phyloP scores from a whole-genome alignment of 805 yeast genomes.

The Candida insectorum region DNA sequence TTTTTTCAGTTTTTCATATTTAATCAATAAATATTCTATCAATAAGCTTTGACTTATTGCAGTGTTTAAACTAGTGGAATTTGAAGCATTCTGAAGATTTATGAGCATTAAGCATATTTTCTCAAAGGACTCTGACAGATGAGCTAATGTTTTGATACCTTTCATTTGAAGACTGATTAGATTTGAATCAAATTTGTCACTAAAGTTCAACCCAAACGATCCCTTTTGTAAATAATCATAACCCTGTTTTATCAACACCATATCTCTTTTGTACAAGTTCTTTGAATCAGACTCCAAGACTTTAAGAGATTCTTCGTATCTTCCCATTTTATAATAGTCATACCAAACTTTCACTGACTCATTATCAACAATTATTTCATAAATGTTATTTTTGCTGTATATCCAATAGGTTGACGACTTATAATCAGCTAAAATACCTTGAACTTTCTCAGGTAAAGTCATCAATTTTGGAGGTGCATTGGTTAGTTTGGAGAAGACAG shows the following conservation, averaged over 20 bases:
- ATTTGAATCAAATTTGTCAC: slow-evolving; percentile 8
- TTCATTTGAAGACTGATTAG: slow-evolving; percentile 34
- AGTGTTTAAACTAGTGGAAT: neutral
- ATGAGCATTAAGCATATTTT: slow-evolving; percentile 56
- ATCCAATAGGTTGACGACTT: slow-evolving; percentile 67
- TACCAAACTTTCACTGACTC: slow-evolving; percentile 79
- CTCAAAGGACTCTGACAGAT: slow-evolving; percentile 66
- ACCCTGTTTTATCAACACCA: slow-evolving; percentile 35
- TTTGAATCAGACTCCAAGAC: slow-evolving; percentile 17
- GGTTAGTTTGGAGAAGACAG: slow-evolving; percentile 28
- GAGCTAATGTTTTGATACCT: slow-evolving; percentile 48
- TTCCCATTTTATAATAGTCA: slow-evolving; percentile 32
- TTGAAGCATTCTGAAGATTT: slow-evolving; percentile 10
- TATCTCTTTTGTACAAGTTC: slow-evolving; percentile 21
- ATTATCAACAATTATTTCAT: slow-evolving; percentile 66
- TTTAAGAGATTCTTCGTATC: slow-evolving; percentile 64
- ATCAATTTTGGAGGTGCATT: slow-evolving; percentile 12
- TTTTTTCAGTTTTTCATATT: slow-evolving; percentile 21
- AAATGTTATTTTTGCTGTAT: slow-evolving; percentile 55
- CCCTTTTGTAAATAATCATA: slow-evolving; percentile 32
- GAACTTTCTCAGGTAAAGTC: slow-evolving; percentile 12
- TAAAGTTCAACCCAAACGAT: slow-evolving; percentile 27
- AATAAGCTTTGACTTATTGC: slow-evolving; percentile 20
- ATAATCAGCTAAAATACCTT: slow-evolving; percentile 31
- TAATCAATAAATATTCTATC: slow-evolving; percentile 31